Base-by-base conservation (phyloP, 179 eudicot genomes). In the Vitellaria paradoxa region DNA sequence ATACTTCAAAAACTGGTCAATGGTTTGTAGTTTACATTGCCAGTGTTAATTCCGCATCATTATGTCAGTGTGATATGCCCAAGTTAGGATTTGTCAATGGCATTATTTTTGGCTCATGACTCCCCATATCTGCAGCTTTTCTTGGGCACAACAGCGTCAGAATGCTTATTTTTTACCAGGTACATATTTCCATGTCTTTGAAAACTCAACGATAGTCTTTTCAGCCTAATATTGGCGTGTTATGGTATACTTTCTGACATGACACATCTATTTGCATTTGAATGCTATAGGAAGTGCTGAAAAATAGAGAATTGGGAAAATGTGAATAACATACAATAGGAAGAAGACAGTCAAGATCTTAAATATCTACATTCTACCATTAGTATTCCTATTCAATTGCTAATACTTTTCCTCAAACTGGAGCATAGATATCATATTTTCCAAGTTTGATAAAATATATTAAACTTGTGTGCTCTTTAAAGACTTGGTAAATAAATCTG, bases 141-240 rank as follows among this genome's bases (percentile, higher is more conserved):
- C 94, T 49, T 90, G 89, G 90, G 80, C 92, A 68, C 86, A 89
- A 72, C 50, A 76, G 21, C 94, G 94, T 65, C 89, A 77, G 77
- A 9, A 75, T 40, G 83, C 91, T 70, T 45, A 40, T 24, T 77
- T 90, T 70, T 82, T 90, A 60, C 92, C 94, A 62, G 94, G 94
- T 90, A 86, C 66, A 55, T 17, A 53, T 10, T 59, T 59, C 9
- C 23, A 59, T 59, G 63, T 59, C n/a, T 59, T 9, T 59, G 59
- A 55, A 50, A 70, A 20, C 4, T 17, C 15, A 47, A 18, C 8
- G 2, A 69, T 12, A 47, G 52, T 55, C 37, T 15, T 15, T 55
- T 55, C 59, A 11, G 10, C 18, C 1, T 55, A 55, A 55, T 55
- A 15, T 55, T 1, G 5, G 59, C 11, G 59, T 14, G 13, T 55